Conservation (phyloP, 208 protist genomes). For the Wallacemonas sp. region DNA sequence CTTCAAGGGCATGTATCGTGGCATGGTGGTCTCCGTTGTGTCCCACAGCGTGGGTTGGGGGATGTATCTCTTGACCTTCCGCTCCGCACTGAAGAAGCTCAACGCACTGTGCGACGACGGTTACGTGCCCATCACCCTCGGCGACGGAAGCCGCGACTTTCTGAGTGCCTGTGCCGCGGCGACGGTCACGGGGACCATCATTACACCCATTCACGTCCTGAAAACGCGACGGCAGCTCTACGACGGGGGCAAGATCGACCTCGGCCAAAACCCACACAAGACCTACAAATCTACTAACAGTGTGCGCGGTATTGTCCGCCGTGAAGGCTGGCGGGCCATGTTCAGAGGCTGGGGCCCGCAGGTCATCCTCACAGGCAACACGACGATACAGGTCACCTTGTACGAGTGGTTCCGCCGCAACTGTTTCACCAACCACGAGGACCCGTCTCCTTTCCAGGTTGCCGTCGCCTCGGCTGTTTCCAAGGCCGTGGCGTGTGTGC, state of each 20-base stretch:
- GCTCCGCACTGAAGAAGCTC: slow-evolving; percentile 48
- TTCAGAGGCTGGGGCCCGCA: slow-evolving; percentile 74
- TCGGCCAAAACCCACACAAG: slow-evolving; percentile 6
- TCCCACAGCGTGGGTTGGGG: slow-evolving; percentile 81
- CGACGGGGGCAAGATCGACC: slow-evolving; percentile 23
- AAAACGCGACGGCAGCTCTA: slow-evolving; percentile 82
- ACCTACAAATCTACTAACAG: slow-evolving; percentile 13
- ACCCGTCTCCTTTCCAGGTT: slow-evolving; percentile 64
- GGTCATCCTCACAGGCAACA: slow-evolving; percentile 75
- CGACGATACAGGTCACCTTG: slow-evolving; percentile 78
- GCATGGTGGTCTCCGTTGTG: slow-evolving; percentile 65
- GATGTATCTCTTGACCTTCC: slow-evolving; percentile 75
- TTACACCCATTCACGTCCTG: slow-evolving; percentile 78
- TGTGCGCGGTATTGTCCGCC: slow-evolving; percentile 38
- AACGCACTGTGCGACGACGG: slow-evolving; percentile 23
- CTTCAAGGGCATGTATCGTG: slow-evolving; percentile 74
- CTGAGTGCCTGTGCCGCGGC: slow-evolving; percentile 64
- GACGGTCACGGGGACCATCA: slow-evolving; percentile 51
- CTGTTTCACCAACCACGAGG: slow-evolving; percentile 51
- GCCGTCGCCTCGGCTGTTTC: slow-evolving; percentile 63
- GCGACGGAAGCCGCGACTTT: slow-evolving; percentile 45
- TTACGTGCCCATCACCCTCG: not conserved
- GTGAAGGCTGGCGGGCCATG: slow-evolving; percentile 66
- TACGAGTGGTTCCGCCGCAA: slow-evolving; percentile 80
- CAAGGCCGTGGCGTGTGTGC: slow-evolving; percentile 59